Conservation (phyloP, 1,284 basidiomycete species). For the Moesziomyces aphidis region DNA sequence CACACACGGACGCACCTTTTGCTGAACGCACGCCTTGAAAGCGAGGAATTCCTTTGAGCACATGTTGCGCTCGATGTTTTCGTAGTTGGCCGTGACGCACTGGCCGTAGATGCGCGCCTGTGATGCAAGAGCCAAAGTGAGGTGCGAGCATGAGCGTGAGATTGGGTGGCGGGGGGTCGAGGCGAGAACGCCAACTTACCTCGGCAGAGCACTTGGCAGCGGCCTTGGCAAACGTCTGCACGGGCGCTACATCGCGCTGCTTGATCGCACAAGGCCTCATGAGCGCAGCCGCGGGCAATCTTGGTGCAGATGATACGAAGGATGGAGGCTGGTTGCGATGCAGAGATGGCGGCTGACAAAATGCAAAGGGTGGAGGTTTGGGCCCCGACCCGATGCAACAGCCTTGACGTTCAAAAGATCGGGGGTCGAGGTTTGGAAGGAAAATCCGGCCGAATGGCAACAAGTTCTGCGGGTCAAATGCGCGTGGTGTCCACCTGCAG, state of each 20-base stretch:
- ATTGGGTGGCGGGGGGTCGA: not conserved
- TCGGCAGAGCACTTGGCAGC: slow-evolving; percentile 43
- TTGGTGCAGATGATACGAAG: not conserved
- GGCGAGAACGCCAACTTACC: slow-evolving; percentile 12
- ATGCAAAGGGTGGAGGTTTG: slow-evolving; percentile 1
- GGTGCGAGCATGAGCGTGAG: not conserved
- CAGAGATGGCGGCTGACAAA: slow-evolving; percentile 2
- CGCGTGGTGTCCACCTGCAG: not conserved
- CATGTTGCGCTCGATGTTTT: slow-evolving; percentile 79
- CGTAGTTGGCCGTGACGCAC: slow-evolving; percentile 80
- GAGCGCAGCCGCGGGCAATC: slow-evolving; percentile 1
- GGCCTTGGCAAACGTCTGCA: slow-evolving; percentile 49
- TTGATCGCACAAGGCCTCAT: slow-evolving; percentile 37
- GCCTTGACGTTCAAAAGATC: not conserved
- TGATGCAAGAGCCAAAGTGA: slow-evolving; percentile 16
- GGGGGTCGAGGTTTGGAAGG: not conserved
- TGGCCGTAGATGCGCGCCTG: slow-evolving; percentile 81
- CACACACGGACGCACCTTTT: slow-evolving; percentile 25
- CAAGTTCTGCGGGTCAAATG: not conserved
- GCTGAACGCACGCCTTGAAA: slow-evolving; percentile 79
- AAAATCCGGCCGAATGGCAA: too few species aligned
- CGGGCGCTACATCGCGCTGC: slow-evolving; percentile 48
- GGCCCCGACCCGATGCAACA: too few species aligned
- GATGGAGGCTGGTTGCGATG: too few species aligned
- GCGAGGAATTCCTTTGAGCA: slow-evolving; percentile 81